Conservation (phyloP, 495 filamentous ascomycete genomes). For the Neurospora intermedia region DNA sequence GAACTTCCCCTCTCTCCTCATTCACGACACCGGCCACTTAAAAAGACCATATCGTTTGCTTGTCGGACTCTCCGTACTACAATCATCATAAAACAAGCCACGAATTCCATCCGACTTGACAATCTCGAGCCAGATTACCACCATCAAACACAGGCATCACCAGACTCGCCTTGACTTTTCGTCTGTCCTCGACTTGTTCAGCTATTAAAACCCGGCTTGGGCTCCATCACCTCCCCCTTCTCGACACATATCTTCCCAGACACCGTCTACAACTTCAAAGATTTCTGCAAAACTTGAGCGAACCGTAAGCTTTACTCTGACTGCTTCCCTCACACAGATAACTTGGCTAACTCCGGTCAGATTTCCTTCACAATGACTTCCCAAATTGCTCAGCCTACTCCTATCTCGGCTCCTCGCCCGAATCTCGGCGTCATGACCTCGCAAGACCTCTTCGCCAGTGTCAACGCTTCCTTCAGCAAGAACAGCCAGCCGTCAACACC, state of each 20-base stretch:
- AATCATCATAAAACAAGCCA: not conserved
- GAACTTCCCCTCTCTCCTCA: not conserved
- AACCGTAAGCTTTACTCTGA: not conserved
- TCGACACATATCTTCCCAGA: not conserved
- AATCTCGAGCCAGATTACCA: not conserved
- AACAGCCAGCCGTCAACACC: conserved; percentile 26
- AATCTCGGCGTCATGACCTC: conserved; percentile 24
- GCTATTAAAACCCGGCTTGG: not conserved
- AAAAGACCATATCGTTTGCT: not conserved
- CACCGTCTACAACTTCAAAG: not conserved
- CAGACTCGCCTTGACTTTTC: not conserved
- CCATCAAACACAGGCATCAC: not conserved
- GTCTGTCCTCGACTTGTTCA: not conserved
- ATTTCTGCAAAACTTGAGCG: not conserved
- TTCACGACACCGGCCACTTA: not conserved
- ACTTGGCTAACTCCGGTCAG: not conserved
- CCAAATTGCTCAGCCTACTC: conserved; percentile 34
- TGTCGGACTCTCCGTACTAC: not conserved
- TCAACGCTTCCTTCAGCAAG: conserved; percentile 35
- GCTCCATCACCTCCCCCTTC: not conserved
- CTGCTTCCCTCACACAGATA: not conserved
- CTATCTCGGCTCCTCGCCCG: conserved; percentile 31
- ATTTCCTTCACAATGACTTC: conserved; percentile 30
- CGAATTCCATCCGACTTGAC: not conserved
- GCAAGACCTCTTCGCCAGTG: conserved; percentile 37